Conservation (phyloP, 495 filamentous ascomycete genomes). For the Neurospora intermedia region DNA sequence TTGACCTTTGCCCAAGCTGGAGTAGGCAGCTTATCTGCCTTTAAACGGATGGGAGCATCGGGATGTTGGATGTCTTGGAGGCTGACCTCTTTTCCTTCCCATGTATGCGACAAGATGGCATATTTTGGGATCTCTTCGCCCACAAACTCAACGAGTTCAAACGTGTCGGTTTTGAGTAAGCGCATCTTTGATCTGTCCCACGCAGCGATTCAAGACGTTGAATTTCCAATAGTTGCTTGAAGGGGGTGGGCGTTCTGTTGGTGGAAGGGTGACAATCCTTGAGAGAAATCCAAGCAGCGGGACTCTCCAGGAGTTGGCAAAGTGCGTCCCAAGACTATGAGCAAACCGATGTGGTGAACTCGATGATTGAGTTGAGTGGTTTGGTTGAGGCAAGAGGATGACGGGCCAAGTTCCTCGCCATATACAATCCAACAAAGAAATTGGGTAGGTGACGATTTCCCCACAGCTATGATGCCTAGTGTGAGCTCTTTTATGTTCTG, state of each 20-base stretch:
- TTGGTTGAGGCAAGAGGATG: background rate
- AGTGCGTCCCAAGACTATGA: background rate
- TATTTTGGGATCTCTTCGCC: conserved; percentile 2
- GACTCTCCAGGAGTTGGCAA: background rate
- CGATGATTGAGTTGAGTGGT: background rate
- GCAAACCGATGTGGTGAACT: background rate
- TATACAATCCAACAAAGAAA: background rate
- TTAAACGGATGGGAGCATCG: background rate
- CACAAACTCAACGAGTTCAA: conserved; percentile 2
- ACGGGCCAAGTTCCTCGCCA: background rate
- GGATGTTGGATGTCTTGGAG: conserved; percentile 10
- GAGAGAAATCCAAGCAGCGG: background rate
- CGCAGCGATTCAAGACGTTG: background rate
- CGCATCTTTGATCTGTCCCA: background rate
- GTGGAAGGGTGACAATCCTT: background rate
- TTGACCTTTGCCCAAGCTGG: background rate
- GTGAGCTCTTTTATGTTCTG: background rate
- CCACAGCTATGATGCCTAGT: background rate
- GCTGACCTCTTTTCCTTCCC: conserved; percentile 21
- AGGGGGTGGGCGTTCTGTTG: background rate
- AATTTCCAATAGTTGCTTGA: background rate
- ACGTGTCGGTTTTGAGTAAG: background rate
- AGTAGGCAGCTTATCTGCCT: background rate
- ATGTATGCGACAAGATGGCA: conserved; percentile 26
- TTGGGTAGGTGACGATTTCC: background rate